Percentiles rank a stretch among this genome's conserved stretches.
These are phyloP conservation scores for Bassia scoparia DNA, from an alignment of 148 eudicot species.

Conservation along the genomic window DNA sequence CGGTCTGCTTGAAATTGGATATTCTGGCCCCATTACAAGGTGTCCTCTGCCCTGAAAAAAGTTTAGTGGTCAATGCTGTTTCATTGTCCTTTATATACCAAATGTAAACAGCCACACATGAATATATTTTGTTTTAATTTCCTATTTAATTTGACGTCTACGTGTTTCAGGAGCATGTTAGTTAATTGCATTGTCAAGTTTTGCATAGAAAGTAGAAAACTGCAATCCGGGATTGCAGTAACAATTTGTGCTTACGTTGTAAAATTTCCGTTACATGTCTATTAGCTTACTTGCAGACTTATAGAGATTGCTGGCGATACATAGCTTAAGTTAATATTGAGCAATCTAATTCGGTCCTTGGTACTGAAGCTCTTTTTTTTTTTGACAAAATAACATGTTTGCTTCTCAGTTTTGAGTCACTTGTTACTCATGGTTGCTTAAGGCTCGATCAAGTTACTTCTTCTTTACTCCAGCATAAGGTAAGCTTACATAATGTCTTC, in stretches of 20 bases:
- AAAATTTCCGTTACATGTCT: background rate
- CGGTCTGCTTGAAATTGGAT: slow-evolving; percentile 36
- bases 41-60: slow-evolving; percentile 38
- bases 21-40: slow-evolving; percentile 39
- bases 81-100: background rate
- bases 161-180: background rate
- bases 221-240: background rate
- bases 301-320: too few species aligned
- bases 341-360: too few species aligned
- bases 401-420: background rate
- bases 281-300: background rate
- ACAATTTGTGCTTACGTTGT: background rate
- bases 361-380: too few species aligned
- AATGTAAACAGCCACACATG: background rate
- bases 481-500: slow-evolving; percentile 44
- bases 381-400: background rate
- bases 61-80: slow-evolving; percentile 11
- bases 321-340: too few species aligned
- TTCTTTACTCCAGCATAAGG: background rate
- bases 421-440: background rate
- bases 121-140: background rate
- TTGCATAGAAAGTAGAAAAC: background rate
- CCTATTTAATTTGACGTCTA: background rate
- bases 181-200: background rate
- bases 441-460: background rate